These are phyloP conservation scores for Calonectria multiphialidica DNA, from an alignment of 2,329 filamentous ascomycete species.

Conservation along the genomic window DNA sequence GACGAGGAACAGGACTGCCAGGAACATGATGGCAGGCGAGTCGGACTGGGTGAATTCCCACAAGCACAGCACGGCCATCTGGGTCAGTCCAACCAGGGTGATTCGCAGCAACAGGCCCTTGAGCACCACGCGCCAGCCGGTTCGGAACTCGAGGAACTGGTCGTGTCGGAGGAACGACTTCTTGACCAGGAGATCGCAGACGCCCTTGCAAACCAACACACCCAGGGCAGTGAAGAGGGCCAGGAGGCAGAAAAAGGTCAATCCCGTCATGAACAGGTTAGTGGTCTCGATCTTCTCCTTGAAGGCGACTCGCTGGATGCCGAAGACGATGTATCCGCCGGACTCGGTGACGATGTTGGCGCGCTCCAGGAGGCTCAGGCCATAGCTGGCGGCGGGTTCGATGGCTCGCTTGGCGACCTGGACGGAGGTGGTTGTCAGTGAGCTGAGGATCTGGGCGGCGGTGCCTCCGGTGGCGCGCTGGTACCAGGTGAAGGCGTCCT, in stretches of 20 bases:
- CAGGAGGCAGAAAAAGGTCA: constrained; percentile 90
- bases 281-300: constrained; percentile 85
- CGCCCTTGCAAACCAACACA: constrained; percentile 82
- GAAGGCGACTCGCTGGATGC: constrained; percentile 94
- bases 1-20: constrained; percentile 90
- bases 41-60: constrained; percentile 93
- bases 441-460: constrained; percentile 82
- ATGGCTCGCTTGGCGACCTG: constrained; percentile 78
- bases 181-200: constrained; percentile 81
- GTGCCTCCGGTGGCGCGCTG: constrained; percentile 92
- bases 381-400: constrained; percentile 62
- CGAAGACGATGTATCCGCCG: constrained; percentile 75
- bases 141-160: constrained; percentile 92
- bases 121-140: constrained; percentile 90
- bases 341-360: constrained; percentile 65
- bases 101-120: constrained; percentile 94
- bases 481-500: constrained; percentile 93
- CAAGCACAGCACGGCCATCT: constrained; percentile 88
- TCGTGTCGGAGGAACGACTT: constrained; percentile 83
- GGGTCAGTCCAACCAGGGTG: constrained; percentile 89
- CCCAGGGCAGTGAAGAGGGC: constrained; percentile 79
- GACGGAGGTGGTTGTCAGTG: constrained; percentile 80
- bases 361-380: constrained; percentile 66
- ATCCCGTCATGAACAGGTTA: constrained; percentile 92
- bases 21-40: constrained; percentile 85